Conservation (phyloP, 805 yeast species). For the Kregervanrija fluxuum region DNA sequence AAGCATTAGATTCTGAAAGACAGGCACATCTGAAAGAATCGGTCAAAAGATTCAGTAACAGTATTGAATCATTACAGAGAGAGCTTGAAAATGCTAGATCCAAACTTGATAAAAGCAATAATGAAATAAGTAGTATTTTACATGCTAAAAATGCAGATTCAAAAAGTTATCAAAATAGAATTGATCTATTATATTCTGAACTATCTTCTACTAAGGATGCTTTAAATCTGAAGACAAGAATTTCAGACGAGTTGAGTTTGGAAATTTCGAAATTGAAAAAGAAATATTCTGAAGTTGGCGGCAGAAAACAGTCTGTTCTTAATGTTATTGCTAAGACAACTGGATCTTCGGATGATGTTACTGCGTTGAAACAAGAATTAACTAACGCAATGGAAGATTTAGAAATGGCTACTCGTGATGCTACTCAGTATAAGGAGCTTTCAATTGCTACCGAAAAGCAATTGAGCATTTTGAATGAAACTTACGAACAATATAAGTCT, state of each 20-base stretch:
- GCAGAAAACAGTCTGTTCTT: constrained; percentile 23
- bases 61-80: constrained; percentile 41
- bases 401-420: constrained; percentile 47
- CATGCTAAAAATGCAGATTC: constrained; percentile 50
- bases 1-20: constrained; percentile 54
- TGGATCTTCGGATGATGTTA: constrained; percentile 17
- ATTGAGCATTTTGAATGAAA: constrained; percentile 42
- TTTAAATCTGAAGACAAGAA: constrained; percentile 33
- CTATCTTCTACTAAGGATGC: constrained; percentile 35
- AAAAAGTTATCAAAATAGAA: constrained; percentile 50
- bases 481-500: constrained; percentile 42
- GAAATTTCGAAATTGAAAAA: constrained; percentile 31
- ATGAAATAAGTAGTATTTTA: constrained; percentile 46
- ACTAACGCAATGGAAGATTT: constrained; percentile 43
- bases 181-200: constrained; percentile 46
- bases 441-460: constrained; percentile 64
- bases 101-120: constrained; percentile 37
- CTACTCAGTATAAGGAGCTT: constrained; percentile 54
- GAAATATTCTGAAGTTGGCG: constrained; percentile 23
- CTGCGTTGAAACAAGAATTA: constrained; percentile 26
- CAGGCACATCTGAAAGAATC: constrained; percentile 44
- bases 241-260: constrained; percentile 32
- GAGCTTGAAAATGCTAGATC: constrained; percentile 39
- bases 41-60: constrained; percentile 40
- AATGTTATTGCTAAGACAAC: constrained; percentile 17